Evolutionary conservation across 441 rosid genomes (phyloP), one percentile per base, ranked within the genome.

Genomic region (Dalechampia spathulata): DNA sequence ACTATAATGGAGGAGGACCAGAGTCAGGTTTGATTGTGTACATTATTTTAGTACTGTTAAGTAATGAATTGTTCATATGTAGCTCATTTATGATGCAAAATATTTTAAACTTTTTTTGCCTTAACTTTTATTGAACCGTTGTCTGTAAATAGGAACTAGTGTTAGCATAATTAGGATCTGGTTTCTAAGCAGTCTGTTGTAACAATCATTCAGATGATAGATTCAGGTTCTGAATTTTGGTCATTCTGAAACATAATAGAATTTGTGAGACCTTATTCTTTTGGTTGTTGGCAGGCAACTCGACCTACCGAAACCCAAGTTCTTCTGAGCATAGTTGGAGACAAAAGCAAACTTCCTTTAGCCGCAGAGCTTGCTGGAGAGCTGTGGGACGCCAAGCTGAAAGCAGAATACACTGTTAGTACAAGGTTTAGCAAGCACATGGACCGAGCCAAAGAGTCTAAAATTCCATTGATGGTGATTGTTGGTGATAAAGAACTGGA

Each of bases 1-100:
- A 69, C 83, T n/a, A 88, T 91, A 68, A 83, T 88, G 95, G 94
- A 88, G 77, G 85, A 81, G 65, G 82, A 86, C 17, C 75, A 75
- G 41, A 82, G 84, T 45, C 83, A 85, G 80, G 97, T 86, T 22
- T 25, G 23, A 34, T 48, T 55, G 49, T 23, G 46, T 41, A 22
- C 28, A 12, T 10, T 38, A 43, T 26, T 25, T 52, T 49, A 20
- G 1, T 52, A 25, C 6, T 34, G n/a, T 7, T 12, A 17, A 21
- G 20, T 23, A 9, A 16, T 26, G 28, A 44, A 22, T 42, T 19
- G 11, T 15, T 28, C 55, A 27, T 6, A 23, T 30, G 11, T 34
- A 49, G 13, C 22, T 12, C 48, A 25, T 36, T 40, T 59, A 20
- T 10, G 15, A 48, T 32, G 45, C 42, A 58, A 34, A 46, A 21